Evolutionary conservation across 2,329 filamentous ascomycete species (phyloP), one percentile per base, ranked within the genome.

Genomic region (Plectosphaerella cucumerina): DNA sequence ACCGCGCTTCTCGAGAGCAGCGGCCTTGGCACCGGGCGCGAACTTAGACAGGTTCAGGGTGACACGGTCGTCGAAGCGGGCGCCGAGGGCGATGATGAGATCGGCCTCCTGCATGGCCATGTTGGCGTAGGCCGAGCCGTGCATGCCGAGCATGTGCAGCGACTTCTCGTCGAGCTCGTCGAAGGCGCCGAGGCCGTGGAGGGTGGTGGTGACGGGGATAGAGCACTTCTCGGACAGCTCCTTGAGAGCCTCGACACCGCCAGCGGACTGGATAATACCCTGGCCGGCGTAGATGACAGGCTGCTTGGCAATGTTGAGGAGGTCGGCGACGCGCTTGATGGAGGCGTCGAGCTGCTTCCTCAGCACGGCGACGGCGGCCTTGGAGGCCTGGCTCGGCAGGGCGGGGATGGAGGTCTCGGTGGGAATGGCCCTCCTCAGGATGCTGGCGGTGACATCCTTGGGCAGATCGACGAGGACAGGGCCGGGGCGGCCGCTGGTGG

Each of bases 81-180:
- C 90, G 61, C 94, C 94, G 18, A 99, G 83, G 49, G 93, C 93
- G 62, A 99, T 90, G 69, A 99, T 94, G 56, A 99, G 78, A 72
- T 99, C 94, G 14, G 94, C 89, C 68, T 96, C 89, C 72, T 99
- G 93, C 77, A 99, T 97, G 15, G 94, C 85, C 87, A 97, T 90
- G 77, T 99, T 99, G 67, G 94, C 94, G 65, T 96, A 99, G 8
- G 91, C 92, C 9, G 92, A 88, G 54, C 94, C 94, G 76, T 97
- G 93, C 94, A 97, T 97, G 58, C 94, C 94, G 26, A 97, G 84
- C 94, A 99, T 99, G 74, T 97, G 92, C 48, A 97, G 80, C 43
- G 92, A 88, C 81, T 96, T 97, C 59, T 90, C 84, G 64, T 97
- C 90, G 12, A 94, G 81, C 75, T 97, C 94, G 63, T 97, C 92